Conservation (phyloP, 2,329 filamentous ascomycete genomes). For the Epichloe bromicola region DNA sequence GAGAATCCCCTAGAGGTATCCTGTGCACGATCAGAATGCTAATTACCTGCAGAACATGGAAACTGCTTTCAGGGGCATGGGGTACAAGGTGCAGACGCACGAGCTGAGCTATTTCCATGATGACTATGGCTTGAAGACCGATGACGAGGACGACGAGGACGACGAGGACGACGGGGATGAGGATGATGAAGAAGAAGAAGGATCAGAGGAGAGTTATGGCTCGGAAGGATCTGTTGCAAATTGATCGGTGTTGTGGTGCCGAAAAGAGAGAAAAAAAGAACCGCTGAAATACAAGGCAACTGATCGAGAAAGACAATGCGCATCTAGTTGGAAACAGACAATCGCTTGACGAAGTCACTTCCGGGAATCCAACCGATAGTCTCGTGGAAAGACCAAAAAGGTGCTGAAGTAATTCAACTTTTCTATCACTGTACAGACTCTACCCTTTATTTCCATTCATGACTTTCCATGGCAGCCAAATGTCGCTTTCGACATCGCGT, state of each 20-base stretch:
- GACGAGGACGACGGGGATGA: constrained; percentile 23
- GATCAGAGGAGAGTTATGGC: constrained; percentile 3
- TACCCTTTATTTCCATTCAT: not conserved
- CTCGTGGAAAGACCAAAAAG: too few species aligned
- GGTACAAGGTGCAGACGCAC: constrained; percentile 67
- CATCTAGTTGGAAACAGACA: not conserved
- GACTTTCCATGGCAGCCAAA: not conserved
- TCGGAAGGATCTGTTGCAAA: constrained; percentile 1
- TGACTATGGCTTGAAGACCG: constrained; percentile 68
- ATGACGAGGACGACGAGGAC: constrained; percentile 43
- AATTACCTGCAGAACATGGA: constrained; percentile 48
- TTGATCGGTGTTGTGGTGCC: not conserved
- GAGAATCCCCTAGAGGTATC: too few species aligned
- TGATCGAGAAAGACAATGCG: not conserved
- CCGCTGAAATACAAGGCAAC: not conserved
- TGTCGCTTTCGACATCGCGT: too few species aligned
- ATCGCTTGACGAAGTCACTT: too few species aligned
- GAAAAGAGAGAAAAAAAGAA: not conserved
- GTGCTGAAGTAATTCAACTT: not conserved
- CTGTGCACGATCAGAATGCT: constrained; percentile 19
- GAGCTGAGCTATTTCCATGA: constrained; percentile 73
- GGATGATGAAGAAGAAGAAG: constrained; percentile 13
- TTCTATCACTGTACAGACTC: not conserved
- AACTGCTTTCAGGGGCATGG: constrained; percentile 58
- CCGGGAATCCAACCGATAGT: too few species aligned